Percentiles rank a stretch among this genome's conserved stretches.
phyloP scores from a whole-genome alignment of 257 asterid species.

The Leonotis leonurus region DNA sequence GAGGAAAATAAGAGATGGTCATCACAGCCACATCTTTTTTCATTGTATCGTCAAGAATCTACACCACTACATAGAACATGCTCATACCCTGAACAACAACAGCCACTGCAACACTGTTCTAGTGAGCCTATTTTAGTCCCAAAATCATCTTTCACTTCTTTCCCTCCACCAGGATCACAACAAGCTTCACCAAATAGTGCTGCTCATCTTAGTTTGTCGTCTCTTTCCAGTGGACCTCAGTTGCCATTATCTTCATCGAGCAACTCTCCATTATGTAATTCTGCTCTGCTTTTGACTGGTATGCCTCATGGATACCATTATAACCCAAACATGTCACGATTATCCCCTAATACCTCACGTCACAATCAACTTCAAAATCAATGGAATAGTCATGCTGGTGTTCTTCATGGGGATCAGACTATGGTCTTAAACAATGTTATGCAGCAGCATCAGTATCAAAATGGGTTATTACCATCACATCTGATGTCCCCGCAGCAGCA shows the following conservation, averaged over 20 bases:
- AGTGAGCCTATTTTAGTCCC: conserved; percentile 84
- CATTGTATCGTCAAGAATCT: conserved; percentile 38
- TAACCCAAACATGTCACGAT: conserved; percentile 43
- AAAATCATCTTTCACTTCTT: conserved; percentile 73
- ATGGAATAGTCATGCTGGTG: conserved; percentile 50
- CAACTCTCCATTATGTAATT: conserved; percentile 42
- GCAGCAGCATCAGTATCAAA: conserved; percentile 58
- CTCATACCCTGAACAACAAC: conserved; percentile 74
- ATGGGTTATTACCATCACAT: conserved; percentile 56
- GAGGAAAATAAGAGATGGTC: conserved; percentile 77
- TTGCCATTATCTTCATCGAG: conserved; percentile 42
- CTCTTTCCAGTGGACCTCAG: conserved; percentile 56
- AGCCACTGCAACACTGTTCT: conserved; percentile 56
- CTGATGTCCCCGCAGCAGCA: conserved; percentile 51
- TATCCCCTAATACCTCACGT: conserved; percentile 33
- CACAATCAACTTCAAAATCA: conserved; percentile 50
- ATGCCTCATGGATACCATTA: conserved; percentile 47
- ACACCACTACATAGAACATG: conserved; percentile 69
- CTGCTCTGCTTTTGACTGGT: conserved; percentile 43
- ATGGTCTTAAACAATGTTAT: conserved; percentile 46
- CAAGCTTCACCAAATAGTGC: conserved; percentile 52
- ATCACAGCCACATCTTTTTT: conserved; percentile 63
- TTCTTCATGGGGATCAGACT: conserved; percentile 55
- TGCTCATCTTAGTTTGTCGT: conserved; percentile 39
- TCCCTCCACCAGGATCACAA: conserved; percentile 70